Conservation (phyloP, 129 eudicot genomes). For the Flaveria linearis region DNA sequence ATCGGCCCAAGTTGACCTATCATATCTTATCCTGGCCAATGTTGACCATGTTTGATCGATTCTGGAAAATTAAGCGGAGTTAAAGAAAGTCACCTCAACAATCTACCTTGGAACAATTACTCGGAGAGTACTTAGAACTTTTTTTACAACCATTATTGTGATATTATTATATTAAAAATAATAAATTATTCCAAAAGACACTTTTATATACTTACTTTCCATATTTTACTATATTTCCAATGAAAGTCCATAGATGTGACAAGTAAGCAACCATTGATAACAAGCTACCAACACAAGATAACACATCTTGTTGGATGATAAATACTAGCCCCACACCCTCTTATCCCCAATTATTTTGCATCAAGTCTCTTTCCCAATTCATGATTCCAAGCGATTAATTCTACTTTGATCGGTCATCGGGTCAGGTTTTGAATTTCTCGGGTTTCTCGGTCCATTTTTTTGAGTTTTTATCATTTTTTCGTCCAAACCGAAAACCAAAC, state of each 20-base stretch:
- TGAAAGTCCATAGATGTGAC: background rate
- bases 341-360: slow-evolving; percentile 8
- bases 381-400: background rate
- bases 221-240: background rate
- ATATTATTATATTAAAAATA: background rate
- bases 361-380: slow-evolving; percentile 23
- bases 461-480: no score
- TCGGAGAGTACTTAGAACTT: no score
- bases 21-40: no score
- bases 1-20: no score
- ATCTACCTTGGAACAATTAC: no score
- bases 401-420: background rate
- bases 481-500: no score
- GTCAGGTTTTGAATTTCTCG: no score
- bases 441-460: no score
- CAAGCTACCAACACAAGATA: background rate
- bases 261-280: slow-evolving; percentile 2
- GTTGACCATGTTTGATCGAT: no score
- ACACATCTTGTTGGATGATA: slow-evolving; percentile 1
- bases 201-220: background rate
- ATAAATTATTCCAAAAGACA: background rate
- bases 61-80: no score
- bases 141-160: background rate
- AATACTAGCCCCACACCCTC: slow-evolving; percentile 11
- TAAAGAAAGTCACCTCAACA: no score